A percentile compares a stretch with the other conserved stretches of the same genome.
These are phyloP conservation scores for Ophiosphaerella herpotricha DNA, from an alignment of 2,329 filamentous ascomycete genomes.

Conservation along the genomic window DNA sequence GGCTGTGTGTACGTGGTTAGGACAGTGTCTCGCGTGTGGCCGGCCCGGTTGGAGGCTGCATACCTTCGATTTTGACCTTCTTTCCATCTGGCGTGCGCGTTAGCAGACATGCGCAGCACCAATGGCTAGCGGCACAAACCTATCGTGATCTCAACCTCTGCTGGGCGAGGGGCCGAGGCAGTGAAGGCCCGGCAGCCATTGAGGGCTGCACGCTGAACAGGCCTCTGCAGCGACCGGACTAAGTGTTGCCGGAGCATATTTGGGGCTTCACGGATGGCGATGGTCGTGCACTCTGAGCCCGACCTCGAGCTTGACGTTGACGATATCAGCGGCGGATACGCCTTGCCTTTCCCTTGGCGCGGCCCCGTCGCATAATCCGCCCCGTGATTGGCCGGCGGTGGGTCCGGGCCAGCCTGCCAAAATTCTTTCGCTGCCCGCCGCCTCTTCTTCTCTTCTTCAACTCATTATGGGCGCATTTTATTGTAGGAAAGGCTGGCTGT, in stretches of 20 bases:
- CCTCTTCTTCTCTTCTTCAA: conserved; percentile 47
- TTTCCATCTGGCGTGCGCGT: conserved; percentile 75
- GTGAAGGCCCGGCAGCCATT: conserved; percentile 78
- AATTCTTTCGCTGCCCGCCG: conserved; percentile 26
- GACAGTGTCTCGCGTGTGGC: conserved; percentile 18
- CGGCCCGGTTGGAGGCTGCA: conserved; percentile 10
- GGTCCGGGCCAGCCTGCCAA: conserved; percentile 26
- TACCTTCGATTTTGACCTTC: conserved; percentile 98
- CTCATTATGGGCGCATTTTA: conserved; percentile 68
- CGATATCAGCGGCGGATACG: conserved; percentile 8
- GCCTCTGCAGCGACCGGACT: conserved; percentile 64
- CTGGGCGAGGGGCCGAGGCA: conserved; percentile 75
- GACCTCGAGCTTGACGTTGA: conserved; percentile 29
- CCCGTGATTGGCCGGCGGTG: conserved; percentile 41
- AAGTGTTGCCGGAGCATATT: conserved; percentile 68
- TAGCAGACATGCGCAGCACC: conserved; percentile 32
- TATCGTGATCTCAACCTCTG: conserved; percentile 96
- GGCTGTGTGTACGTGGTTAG: conserved; percentile 61
- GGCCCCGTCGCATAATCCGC: conserved; percentile 17
- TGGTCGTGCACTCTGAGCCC: conserved; percentile 28
- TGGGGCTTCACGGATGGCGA: conserved; percentile 38
- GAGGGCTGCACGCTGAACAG: conserved; percentile 56
- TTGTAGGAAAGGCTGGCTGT: conserved; percentile 63
- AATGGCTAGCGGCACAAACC: conserved; percentile 61
- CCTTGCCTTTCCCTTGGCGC: conserved; percentile 20